A percentile compares a stretch with the other conserved stretches of the same genome.
Evolutionary conservation across 2,329 filamentous ascomycete genomes (phyloP).

Genomic region (Zymoseptoria tritici): DNA sequence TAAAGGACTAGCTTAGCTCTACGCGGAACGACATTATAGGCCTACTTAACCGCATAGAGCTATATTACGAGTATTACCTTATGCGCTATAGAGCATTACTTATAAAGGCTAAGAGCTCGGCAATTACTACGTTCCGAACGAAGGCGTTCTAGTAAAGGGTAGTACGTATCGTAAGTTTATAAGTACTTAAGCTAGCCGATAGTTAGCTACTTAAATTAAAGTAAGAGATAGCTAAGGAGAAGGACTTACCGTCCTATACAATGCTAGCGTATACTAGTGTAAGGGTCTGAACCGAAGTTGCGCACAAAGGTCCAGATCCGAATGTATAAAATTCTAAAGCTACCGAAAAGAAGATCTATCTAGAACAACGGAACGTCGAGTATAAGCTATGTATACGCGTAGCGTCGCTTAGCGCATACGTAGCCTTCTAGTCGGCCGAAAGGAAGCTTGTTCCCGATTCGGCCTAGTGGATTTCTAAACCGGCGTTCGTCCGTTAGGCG

Average conservation of each 20-base stretch:
- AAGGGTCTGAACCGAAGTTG: too few species aligned
- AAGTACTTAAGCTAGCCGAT: neutral
- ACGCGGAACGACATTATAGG: neutral
- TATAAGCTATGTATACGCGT: too few species aligned
- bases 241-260: neutral
- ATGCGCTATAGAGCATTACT: neutral
- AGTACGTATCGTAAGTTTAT: neutral
- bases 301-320: too few species aligned
- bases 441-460: too few species aligned
- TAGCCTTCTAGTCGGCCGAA: too few species aligned
- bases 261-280: neutral
- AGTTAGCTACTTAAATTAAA: neutral
- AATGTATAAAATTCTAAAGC: too few species aligned
- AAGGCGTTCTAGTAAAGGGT: neutral
- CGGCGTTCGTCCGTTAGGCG: too few species aligned
- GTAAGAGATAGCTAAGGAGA: neutral
- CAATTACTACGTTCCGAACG: neutral
- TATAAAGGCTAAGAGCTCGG: neutral
- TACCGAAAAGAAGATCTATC: too few species aligned
- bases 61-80: neutral
- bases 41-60: neutral
- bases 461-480: too few species aligned
- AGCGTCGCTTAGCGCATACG: too few species aligned
- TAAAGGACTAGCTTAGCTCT: neutral
- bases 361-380: too few species aligned